A percentile compares a stretch with the other conserved stretches of the same genome.
These are phyloP conservation scores for Gymnopilus junonius DNA, from an alignment of 768 basidiomycete genomes.

Conservation along the genomic window DNA sequence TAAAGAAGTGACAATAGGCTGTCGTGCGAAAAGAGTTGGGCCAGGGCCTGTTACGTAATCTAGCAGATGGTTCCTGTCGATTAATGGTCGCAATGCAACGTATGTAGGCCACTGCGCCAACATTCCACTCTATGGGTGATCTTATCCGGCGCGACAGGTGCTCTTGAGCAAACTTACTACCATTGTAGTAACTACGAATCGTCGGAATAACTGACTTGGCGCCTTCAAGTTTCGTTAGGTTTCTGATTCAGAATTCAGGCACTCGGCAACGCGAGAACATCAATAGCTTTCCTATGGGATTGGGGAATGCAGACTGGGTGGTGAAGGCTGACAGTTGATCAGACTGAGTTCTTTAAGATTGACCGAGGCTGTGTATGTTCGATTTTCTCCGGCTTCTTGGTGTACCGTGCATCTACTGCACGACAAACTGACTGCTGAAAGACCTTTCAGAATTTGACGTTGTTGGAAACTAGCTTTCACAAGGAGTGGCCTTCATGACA, in stretches of 20 bases:
- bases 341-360: constrained; percentile 6
- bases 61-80: neutral
- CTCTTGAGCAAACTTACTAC: constrained; percentile 9
- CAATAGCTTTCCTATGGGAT: neutral
- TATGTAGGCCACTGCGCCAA: constrained; percentile 6
- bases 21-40: neutral
- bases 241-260: constrained; percentile 8
- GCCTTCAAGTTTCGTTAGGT: constrained; percentile 7
- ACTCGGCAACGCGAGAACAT: constrained; percentile 13
- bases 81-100: constrained; percentile 14
- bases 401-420: constrained; percentile 3
- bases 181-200: constrained; percentile 5
- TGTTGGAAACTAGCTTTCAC: constrained; percentile 25
- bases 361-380: constrained; percentile 14
- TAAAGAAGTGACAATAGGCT: neutral
- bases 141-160: constrained; percentile 12
- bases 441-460: constrained; percentile 24
- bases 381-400: constrained; percentile 6
- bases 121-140: constrained; percentile 1
- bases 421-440: constrained; percentile 14
- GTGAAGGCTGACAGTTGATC: constrained; percentile 22
- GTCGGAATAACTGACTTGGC: constrained; percentile 10
- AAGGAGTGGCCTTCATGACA: constrained; percentile 23
- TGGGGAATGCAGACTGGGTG: constrained; percentile 9
- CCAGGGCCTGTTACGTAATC: constrained; percentile 5